phyloP scores from a whole-genome alignment of 2,329 filamentous ascomycete genomes.

The Cadophora sp. region DNA sequence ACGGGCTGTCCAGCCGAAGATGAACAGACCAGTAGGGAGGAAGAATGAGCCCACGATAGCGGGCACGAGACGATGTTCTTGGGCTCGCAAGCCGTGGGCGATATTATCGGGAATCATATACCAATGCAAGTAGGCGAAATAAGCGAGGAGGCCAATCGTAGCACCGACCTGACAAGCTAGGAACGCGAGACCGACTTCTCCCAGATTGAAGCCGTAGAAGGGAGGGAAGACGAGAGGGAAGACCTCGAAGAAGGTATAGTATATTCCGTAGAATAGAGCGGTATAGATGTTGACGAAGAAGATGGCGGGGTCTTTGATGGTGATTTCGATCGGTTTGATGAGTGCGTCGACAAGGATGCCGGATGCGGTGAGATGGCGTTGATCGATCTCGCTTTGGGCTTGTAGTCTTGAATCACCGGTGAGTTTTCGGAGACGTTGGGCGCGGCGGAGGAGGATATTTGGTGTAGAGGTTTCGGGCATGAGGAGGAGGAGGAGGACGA shows the following conservation, averaged over 20 bases:
- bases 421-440: too few relatives aligned
- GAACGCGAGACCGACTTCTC: conserved; percentile 64
- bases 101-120: too few relatives aligned
- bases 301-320: conserved; percentile 65
- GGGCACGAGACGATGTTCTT: too few relatives aligned
- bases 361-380: conserved; percentile 53
- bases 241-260: conserved; percentile 39
- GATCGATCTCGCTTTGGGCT: conserved; percentile 46
- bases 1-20: conserved; percentile 51
- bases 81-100: too few relatives aligned
- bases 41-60: too few relatives aligned
- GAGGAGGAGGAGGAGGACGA: conserved; percentile 46
- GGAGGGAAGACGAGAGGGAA: conserved; percentile 60
- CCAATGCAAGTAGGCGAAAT: conserved; percentile 42
- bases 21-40: too few relatives aligned
- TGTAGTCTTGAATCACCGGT: too few relatives aligned
- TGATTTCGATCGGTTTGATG: conserved; percentile 65
- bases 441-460: too few relatives aligned
- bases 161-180: conserved; percentile 61
- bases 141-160: conserved; percentile 54
- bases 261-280: conserved; percentile 66
- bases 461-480: too few relatives aligned
- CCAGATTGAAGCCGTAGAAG: conserved; percentile 63
- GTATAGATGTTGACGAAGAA: conserved; percentile 68
- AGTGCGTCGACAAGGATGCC: conserved; percentile 51